Evolutionary conservation across 2,329 filamentous ascomycete species (phyloP), one percentile per base, ranked within the genome.

Genomic region (Laburnicola sp.): DNA sequence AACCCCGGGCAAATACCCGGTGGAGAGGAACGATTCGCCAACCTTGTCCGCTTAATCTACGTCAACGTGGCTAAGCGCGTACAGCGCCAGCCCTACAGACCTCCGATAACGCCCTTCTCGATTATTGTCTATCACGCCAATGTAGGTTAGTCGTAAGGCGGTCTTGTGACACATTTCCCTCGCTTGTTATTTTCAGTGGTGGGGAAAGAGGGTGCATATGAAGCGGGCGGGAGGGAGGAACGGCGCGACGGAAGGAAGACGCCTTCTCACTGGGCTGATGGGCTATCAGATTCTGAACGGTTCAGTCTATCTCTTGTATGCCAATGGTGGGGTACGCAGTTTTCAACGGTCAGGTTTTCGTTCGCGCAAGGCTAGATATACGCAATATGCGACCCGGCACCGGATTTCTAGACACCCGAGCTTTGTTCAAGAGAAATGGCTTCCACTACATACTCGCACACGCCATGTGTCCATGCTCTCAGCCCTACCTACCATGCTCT

Each of bases 21-120:
- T 2, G 25, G 23, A 35, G 22, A 30, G 34, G 10, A 11, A 45
- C 48, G 6, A 54, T 56, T 48, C 54, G 51, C 51, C 51, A 23
- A 42, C 23, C n/a, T 16, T 16, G 16, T 16, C 38, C 28, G 46
- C 38, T 48, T 38, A 36, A 51, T 57, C 43, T 50, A 56, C 44
- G 21, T 16, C 16, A 50, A 8, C 47, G 32, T 52, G 37, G 48
- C 45, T 51, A 45, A 42, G 43, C 51, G 53, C 51, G 51, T 45
- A 38, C 38, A 44, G 41, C 49, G 51, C 51, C 58, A 58, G 58
- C 58, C 58, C 49, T 60, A 58, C 31, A 26, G 37, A 46, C 2
- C 11, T 11, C 37, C 23, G 40, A 53, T 42, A 48, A 51, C 36
- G 10, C 52, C 32, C 30, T 36, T 34, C 45, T 50, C 37, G 32